Evolutionary conservation across 208 protist genomes (phyloP).

Genomic region (Trypanosoma theileri): DNA sequence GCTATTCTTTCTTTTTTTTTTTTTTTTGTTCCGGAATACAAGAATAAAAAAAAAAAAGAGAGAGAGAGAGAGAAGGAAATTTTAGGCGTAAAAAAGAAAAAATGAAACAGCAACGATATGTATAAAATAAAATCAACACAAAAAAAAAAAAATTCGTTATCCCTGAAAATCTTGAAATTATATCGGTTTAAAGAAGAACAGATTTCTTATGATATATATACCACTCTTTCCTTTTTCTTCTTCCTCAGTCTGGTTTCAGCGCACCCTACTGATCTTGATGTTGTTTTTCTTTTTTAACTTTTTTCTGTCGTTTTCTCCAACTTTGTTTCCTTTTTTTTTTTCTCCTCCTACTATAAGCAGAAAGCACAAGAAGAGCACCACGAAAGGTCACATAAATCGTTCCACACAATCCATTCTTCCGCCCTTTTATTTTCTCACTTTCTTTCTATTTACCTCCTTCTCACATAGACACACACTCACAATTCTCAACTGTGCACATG

Average conservation of each 20-base stretch:
- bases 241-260: too few species aligned
- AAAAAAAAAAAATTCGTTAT: neutral
- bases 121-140: too few species aligned
- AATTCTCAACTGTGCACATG: too few species aligned
- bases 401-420: neutral
- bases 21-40: neutral
- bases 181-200: too few species aligned
- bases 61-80: too few species aligned
- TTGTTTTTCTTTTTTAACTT: neutral
- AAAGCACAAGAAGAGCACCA: neutral
- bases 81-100: too few species aligned
- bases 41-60: neutral
- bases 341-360: neutral
- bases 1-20: neutral
- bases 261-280: too few species aligned
- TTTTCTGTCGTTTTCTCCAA: neutral
- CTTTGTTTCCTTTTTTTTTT: too few species aligned
- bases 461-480: neutral
- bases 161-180: neutral
- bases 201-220: too few species aligned
- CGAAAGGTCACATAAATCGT: neutral
- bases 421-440: neutral
- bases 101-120: too few species aligned
- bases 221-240: too few species aligned
- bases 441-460: neutral